Percentiles rank a stretch among this genome's conserved stretches.
Conservation (phyloP, 257 asterid genomes). For the Plantago elongata region DNA sequence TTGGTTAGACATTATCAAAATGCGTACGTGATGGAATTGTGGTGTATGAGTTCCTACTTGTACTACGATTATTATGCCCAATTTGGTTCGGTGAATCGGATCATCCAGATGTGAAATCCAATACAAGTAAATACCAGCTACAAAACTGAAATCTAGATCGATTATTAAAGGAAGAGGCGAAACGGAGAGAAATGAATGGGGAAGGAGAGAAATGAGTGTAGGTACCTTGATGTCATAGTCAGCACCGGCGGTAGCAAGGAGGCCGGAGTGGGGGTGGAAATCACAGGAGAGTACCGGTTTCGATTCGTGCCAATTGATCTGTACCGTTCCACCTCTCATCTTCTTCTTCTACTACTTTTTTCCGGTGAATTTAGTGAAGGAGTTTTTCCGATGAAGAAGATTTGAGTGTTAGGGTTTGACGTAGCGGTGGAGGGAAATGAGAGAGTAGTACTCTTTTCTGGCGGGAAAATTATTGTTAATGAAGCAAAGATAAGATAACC, state of each 20-base stretch:
- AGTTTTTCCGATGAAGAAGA: background rate
- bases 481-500: too few relatives aligned
- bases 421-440: background rate
- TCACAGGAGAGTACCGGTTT: conserved; percentile 91
- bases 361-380: background rate
- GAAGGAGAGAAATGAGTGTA: too few relatives aligned
- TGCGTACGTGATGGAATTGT: too few relatives aligned
- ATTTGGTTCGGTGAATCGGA: too few relatives aligned
- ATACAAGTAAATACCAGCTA: too few relatives aligned
- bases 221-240: conserved; percentile 88
- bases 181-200: background rate
- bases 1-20: too few relatives aligned
- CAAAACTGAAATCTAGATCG: too few relatives aligned
- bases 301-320: conserved; percentile 91
- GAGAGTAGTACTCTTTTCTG: conserved; percentile 12
- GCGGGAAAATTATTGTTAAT: conserved; percentile 20
- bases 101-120: too few relatives aligned
- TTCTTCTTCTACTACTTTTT: background rate
- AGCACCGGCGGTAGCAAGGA: conserved; percentile 93
- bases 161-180: background rate
- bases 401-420: conserved; percentile 23
- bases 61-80: too few relatives aligned
- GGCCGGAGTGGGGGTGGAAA: conserved; percentile 65
- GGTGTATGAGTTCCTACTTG: too few relatives aligned
- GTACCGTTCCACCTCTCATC: conserved; percentile 89